Base-by-base conservation (phyloP, 306 rosid genomes). In the Cicer bijugum region DNA sequence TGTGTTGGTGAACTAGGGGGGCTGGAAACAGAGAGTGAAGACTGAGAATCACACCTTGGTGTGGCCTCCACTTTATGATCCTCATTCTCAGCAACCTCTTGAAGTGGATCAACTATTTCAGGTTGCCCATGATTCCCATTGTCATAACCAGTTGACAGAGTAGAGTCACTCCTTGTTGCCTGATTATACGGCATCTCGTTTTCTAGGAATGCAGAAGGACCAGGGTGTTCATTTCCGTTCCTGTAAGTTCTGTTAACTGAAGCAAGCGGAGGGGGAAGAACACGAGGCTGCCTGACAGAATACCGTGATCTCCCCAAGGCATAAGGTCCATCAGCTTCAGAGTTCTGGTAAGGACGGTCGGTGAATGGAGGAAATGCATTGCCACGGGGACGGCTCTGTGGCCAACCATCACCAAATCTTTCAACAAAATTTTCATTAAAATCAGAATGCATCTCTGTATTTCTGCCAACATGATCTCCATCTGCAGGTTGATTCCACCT, bases 21-120 rank as follows among this genome's bases (percentile, higher is more conserved):
- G 70, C 95, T 94, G 75, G 97, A 94, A 69, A 94, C 98, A 60
- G 94, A 94, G 51, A 94, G 97, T 57, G 98, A 91, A 15, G 98
- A 94, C 75, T 94, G 98, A 50, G 97, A 94, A 84, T 85, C 98
- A 72, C 97, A 94, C 78, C 96, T 85, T 8, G 47, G 86, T 15
- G 89, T 66, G 59, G 79, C 52, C 66, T 89, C 90, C 28, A 82
- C 73, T 63, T 75, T 77, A 67, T 67, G 88, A 72, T 85, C 83
- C 79, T 75, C 87, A 55, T 77, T 84, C 78, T 78, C 90, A 57
- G 72, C 47, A 79, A 72, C 75, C 72, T 88, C 93, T 61, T 53
- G 86, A 69, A 74, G 80, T 43, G 81, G 69, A 74, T 81, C 85
- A 43, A 79, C 84, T 63, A 79, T 85, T 82, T 78, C 92, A 56